Evolutionary conservation across 2,329 filamentous ascomycete genomes (phyloP).

Genomic region (Aspergillus sp.): DNA sequence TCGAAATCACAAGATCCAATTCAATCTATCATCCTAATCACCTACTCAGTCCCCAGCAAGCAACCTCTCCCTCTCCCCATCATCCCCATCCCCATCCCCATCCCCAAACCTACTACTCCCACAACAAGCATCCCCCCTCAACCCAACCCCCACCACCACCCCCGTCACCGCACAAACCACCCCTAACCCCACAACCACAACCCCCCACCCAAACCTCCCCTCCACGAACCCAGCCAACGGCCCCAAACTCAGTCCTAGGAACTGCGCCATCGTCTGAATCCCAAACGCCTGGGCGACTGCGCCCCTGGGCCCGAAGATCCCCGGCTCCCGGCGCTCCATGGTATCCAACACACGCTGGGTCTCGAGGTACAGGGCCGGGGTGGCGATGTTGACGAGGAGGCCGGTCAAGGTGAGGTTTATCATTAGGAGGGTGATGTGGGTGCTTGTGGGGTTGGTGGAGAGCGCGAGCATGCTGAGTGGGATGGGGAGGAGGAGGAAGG

Average conservation of each 20-base stretch:
- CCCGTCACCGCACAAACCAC: conserved; percentile 19
- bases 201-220: conserved; percentile 35
- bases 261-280: conserved; percentile 65
- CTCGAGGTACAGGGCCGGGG: conserved; percentile 71
- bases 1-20: no score
- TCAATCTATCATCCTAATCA: not conserved
- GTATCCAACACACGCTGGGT: conserved; percentile 56
- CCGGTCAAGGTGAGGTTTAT: conserved; percentile 64
- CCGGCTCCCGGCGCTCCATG: conserved; percentile 63
- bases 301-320: conserved; percentile 61
- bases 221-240: conserved; percentile 56
- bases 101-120: not conserved
- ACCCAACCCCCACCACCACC: conserved; percentile 29
- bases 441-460: conserved; percentile 57
- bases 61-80: conserved; percentile 14
- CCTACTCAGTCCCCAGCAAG: not conserved
- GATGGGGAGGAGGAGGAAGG: conserved; percentile 60
- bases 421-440: conserved; percentile 67
- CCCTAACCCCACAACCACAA: conserved; percentile 33
- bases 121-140: conserved; percentile 14
- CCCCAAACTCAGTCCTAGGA: conserved; percentile 60
- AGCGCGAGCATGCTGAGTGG: conserved; percentile 67
- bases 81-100: not conserved
- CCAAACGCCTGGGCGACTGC: conserved; percentile 69
- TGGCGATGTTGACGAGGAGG: conserved; percentile 57